Percentiles rank a stretch among this genome's conserved stretches.
These are phyloP conservation scores for Zalaria sp. DNA, from an alignment of 2,329 filamentous ascomycete species.

Conservation along the genomic window DNA sequence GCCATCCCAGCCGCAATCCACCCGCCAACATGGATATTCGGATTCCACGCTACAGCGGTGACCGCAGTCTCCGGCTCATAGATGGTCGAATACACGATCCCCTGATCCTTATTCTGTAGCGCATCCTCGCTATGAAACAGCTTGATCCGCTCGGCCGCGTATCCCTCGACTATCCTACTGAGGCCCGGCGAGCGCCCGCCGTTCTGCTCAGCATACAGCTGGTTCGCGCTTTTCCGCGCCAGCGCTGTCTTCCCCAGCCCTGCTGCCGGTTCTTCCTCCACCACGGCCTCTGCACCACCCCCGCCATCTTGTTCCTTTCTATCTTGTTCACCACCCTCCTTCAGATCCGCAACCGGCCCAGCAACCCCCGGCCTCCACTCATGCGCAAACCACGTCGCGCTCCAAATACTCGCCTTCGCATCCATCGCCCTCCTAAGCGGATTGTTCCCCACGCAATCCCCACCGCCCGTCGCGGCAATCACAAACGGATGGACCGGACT, in stretches of 20 bases:
- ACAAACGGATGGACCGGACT: constrained; percentile 41
- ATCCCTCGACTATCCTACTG: constrained; percentile 27
- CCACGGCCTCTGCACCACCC: constrained; percentile 13
- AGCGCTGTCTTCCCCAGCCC: not conserved
- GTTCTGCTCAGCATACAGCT: not conserved
- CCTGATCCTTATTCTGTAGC: constrained; percentile 10
- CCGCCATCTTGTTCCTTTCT: constrained; percentile 14
- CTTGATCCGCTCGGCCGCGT: constrained; percentile 17
- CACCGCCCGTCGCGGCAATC: constrained; percentile 37
- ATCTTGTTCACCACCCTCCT: constrained; percentile 14
- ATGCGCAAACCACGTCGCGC: constrained; percentile 44
- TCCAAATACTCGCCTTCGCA: constrained; percentile 35
- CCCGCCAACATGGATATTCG: constrained; percentile 32
- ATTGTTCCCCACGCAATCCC: constrained; percentile 37
- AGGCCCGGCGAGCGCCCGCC: constrained; percentile 9
- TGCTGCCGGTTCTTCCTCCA: constrained; percentile 4
- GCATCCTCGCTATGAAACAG: constrained; percentile 10
- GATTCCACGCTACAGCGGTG: constrained; percentile 35
- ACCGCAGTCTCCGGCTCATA: constrained; percentile 31
- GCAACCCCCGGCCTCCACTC: constrained; percentile 30
- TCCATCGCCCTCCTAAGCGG: constrained; percentile 36
- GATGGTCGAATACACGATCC: constrained; percentile 21
- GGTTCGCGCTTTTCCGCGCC: not conserved
- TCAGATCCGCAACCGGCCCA: not conserved
- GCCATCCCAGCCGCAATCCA: constrained; percentile 38